Evolutionary conservation across 257 asterid genomes (phyloP).

Genomic region (Galeopsis tetrahit): DNA sequence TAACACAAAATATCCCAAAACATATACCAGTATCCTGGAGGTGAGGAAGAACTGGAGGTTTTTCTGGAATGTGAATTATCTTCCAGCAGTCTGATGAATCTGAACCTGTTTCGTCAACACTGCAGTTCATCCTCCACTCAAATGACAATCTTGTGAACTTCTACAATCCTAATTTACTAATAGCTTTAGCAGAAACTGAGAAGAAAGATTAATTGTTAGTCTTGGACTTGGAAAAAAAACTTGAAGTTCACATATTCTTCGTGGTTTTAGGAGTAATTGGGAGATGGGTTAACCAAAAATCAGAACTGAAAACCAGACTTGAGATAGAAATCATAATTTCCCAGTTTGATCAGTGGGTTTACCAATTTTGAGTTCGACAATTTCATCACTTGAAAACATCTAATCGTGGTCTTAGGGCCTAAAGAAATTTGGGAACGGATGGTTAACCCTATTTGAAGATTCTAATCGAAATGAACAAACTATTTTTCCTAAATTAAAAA

Average conservation of each 20-base stretch:
- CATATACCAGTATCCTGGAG: conserved; percentile 69
- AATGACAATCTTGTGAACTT: background rate
- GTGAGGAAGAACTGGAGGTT: conserved; percentile 60
- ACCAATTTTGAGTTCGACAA: too few relatives aligned
- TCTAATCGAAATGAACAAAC: too few relatives aligned
- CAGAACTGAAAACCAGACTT: background rate
- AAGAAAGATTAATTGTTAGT: background rate
- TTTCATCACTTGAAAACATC: too few relatives aligned
- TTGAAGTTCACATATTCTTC: background rate
- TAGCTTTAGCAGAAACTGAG: conserved; percentile 23
- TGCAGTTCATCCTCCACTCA: conserved; percentile 37
- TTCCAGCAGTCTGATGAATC: conserved; percentile 42
- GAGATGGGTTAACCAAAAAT: background rate
- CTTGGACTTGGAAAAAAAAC: background rate
- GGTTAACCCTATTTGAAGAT: too few relatives aligned
- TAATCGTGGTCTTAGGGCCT: too few relatives aligned
- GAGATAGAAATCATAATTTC: too few relatives aligned
- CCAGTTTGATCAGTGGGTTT: too few relatives aligned
- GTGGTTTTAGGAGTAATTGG: background rate
- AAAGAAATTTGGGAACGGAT: too few relatives aligned
- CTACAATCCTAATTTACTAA: conserved; percentile 14
- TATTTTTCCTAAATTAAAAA: too few relatives aligned
- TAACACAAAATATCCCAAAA: background rate
- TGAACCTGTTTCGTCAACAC: conserved; percentile 21
- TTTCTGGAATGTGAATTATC: conserved; percentile 76